Percentiles rank a stretch among this genome's conserved stretches.
Conservation (phyloP, 2,329 filamentous ascomycete genomes). For the Neofusicoccum sp. region DNA sequence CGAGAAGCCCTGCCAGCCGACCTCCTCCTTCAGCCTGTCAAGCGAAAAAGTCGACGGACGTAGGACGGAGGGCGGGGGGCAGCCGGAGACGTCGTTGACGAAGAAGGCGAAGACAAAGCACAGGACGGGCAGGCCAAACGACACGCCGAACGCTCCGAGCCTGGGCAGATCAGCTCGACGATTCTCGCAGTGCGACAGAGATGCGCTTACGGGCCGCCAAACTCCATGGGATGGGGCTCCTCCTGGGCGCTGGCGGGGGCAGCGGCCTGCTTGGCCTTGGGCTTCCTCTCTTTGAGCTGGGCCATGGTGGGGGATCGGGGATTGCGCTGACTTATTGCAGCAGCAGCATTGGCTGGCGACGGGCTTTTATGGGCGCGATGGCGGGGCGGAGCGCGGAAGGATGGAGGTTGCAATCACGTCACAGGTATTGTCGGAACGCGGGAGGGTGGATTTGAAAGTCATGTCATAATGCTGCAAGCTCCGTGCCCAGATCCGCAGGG, state of each 20-base stretch:
- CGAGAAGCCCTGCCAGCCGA: slow-evolving; percentile 78
- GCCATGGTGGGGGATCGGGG: not conserved
- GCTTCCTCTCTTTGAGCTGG: slow-evolving; percentile 13
- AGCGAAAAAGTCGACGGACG: slow-evolving; percentile 71
- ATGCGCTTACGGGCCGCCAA: slow-evolving; percentile 21
- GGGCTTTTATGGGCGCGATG: not conserved
- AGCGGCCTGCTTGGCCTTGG: not conserved
- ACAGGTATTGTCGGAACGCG: not conserved
- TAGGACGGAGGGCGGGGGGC: slow-evolving; percentile 80
- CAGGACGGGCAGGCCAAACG: slow-evolving; percentile 76
- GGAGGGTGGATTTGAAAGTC: not conserved
- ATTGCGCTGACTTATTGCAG: not conserved
- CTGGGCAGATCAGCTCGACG: slow-evolving; percentile 47
- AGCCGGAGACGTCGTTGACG: slow-evolving; percentile 92
- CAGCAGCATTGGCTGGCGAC: not conserved
- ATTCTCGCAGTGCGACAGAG: not conserved
- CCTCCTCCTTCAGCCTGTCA: slow-evolving; percentile 73
- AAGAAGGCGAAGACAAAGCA: slow-evolving; percentile 79
- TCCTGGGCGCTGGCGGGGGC: slow-evolving; percentile 1
- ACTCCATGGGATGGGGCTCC: slow-evolving; percentile 20
- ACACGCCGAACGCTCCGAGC: slow-evolving; percentile 74
- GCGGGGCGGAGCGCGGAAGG: not conserved
- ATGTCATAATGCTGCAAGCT: slow-evolving; percentile 3
- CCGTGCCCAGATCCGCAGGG: too few species aligned
- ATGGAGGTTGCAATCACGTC: not conserved